Conservation (phyloP, 1,139 yeast species). For the Candida sanyaensis region DNA sequence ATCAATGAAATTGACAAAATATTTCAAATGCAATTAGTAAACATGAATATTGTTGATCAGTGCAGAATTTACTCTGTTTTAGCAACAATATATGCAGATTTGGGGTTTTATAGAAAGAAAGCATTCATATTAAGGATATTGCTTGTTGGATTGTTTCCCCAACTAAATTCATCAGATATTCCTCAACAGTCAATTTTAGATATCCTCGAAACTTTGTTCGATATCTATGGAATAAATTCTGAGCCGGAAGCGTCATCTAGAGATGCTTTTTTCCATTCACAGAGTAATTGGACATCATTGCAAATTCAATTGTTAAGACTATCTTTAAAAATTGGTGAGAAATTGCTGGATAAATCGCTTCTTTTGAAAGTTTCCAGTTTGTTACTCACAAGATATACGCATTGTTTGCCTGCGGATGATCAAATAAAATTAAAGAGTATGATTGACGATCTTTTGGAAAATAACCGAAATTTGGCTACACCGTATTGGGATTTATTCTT, state of each 20-base stretch:
- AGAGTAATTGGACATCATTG: conserved; percentile 53
- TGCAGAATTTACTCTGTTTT: conserved; percentile 64
- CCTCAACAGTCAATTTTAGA: conserved; percentile 20
- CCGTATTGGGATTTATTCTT: conserved; percentile 76
- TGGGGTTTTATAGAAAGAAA: conserved; percentile 66
- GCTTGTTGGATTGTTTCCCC: conserved; percentile 52
- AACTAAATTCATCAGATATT: conserved; percentile 20
- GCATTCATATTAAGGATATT: conserved; percentile 69
- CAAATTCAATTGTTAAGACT: conserved; percentile 59
- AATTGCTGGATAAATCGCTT: conserved; percentile 47
- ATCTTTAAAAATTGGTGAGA: conserved; percentile 56
- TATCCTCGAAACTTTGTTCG: conserved; percentile 41
- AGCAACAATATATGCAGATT: conserved; percentile 62
- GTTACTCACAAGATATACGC: conserved; percentile 55
- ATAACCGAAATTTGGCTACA: conserved; percentile 15
- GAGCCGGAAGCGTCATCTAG: conserved; percentile 27
- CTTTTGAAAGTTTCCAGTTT: conserved; percentile 51
- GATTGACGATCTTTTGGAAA: conserved; percentile 21
- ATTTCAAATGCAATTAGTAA: conserved; percentile 38
- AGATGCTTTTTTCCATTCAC: conserved; percentile 25
- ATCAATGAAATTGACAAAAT: conserved; percentile 51
- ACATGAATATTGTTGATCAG: conserved; percentile 54
- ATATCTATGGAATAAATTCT: conserved; percentile 41
- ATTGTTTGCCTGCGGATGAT: conserved; percentile 44
- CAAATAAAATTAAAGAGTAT: conserved; percentile 33